Evolutionary conservation across 2,329 filamentous ascomycete species (phyloP).

Genomic region (Ceratocystis cacaofunesta): DNA sequence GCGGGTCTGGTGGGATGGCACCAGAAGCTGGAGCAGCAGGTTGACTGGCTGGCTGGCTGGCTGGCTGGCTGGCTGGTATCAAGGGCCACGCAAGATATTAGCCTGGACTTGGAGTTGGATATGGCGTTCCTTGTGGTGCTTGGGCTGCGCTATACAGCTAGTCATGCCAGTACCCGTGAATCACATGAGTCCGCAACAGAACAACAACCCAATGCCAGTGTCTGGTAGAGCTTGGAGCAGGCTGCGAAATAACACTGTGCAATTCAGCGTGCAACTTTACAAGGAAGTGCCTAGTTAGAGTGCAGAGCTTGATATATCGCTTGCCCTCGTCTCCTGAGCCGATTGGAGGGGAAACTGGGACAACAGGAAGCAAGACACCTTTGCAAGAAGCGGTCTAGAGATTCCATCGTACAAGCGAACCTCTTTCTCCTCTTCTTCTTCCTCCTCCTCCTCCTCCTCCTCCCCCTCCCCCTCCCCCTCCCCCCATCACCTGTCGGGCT

Average conservation of each 20-base stretch:
- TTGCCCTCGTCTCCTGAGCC: not conserved
- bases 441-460: too few species aligned
- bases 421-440: not conserved
- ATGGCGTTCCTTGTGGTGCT: not conserved
- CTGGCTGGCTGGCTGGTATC: too few species aligned
- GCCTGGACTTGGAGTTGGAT: too few species aligned
- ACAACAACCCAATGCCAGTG: not conserved
- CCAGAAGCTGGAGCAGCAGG: not conserved
- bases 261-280: not conserved
- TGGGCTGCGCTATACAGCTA: not conserved
- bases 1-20: not conserved
- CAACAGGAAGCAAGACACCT: not conserved
- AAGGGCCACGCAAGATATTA: too few species aligned
- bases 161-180: not conserved
- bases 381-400: slow-evolving; percentile 1
- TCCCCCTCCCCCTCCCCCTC: too few species aligned
- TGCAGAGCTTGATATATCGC: not conserved
- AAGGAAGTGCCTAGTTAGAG: not conserved
- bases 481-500: not conserved
- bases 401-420: not conserved
- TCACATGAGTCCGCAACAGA: not conserved
- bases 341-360: not conserved
- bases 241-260: not conserved
- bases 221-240: not conserved
- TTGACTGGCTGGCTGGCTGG: not conserved